Conservation (phyloP, 2,329 filamentous ascomycete species). For the Exophiala viscosa region DNA sequence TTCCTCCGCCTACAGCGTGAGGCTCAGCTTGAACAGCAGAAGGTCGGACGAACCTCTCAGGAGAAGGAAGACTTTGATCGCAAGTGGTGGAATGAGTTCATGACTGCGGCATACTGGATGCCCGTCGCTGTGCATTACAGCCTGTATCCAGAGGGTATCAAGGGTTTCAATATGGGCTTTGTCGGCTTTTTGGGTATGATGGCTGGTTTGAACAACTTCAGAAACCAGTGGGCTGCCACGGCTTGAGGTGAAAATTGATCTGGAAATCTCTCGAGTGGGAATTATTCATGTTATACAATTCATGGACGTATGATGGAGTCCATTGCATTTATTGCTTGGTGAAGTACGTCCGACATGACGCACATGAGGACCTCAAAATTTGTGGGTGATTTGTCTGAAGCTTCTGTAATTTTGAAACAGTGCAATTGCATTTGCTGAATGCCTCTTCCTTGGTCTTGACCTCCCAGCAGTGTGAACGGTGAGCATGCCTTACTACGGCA, state of each 20-base stretch:
- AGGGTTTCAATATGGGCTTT: conserved; percentile 52
- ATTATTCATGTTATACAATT: background rate
- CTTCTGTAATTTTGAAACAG: too few species aligned
- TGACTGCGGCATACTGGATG: conserved; percentile 54
- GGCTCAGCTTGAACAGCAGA: conserved; percentile 28
- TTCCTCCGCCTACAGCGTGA: conserved; percentile 60
- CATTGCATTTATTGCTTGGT: too few species aligned
- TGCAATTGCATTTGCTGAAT: too few species aligned
- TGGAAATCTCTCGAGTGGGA: too few species aligned
- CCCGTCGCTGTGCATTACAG: conserved; percentile 85
- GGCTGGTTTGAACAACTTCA: conserved; percentile 45
- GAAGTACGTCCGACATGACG: too few species aligned
- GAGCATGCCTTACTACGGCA: too few species aligned
- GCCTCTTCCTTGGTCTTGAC: too few species aligned
- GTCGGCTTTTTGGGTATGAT: conserved; percentile 57
- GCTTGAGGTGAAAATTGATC: conserved; percentile 16
- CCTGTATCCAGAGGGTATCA: conserved; percentile 57
- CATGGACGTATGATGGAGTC: too few species aligned
- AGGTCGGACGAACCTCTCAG: conserved; percentile 11
- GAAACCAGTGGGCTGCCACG: conserved; percentile 44
- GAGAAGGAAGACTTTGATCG: conserved; percentile 29
- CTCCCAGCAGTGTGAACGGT: too few species aligned
- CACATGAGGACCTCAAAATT: too few species aligned
- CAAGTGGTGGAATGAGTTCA: conserved; percentile 30
- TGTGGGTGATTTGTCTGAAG: too few species aligned